Base-by-base conservation (phyloP, 345 rosid species). In the Balakata baccata region DNA sequence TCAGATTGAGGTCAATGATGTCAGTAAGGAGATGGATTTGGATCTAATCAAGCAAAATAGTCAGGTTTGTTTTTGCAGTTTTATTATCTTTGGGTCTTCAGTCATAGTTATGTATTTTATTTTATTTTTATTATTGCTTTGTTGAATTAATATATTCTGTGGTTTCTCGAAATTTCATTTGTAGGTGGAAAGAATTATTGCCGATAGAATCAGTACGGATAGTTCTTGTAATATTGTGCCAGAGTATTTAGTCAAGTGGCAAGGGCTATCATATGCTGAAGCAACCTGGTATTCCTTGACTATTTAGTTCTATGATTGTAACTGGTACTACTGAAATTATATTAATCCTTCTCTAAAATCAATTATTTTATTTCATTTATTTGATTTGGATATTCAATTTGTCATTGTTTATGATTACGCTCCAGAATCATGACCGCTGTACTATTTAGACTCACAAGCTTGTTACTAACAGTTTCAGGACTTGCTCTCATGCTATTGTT, bases 1-100 rank as follows among this genome's bases (percentile, higher is more conserved):
- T 81, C 84, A 96, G 99, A 93, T 96, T 69, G 99, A 96, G 87
- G 91, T 93, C 85, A 91, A 83, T 75, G 99, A 93, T 75, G 99
- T 96, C 77, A 91, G 97, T 83, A 96, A 88, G 86, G 99, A 96
- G 90, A 96, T 96, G 98, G 99, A 96, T 82, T 84, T 96, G 75
- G 99, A 96, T 84, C 90, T 96, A 77, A 91, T 93, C 78, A 96
- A 88, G 87, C 99, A 93, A 86, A 89, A 96, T 72, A 86, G 93
- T 81, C 96, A 91, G 99, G 99, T 95, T 74, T 72, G 82, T 23
- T 43, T 77, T 68, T 74, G 45, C 61, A 16, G 22, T 58, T 58
- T 72, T 47, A 9, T 68, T 58, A 25, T 51, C 46, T 62, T 65
- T 47, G 22, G 47, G 17, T 71, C 7, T 68, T 69, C 54, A 18